Evolutionary conservation across 768 basidiomycete genomes (phyloP), one percentile per base, ranked within the genome.

Genomic region (Pulveroboletus sp.): DNA sequence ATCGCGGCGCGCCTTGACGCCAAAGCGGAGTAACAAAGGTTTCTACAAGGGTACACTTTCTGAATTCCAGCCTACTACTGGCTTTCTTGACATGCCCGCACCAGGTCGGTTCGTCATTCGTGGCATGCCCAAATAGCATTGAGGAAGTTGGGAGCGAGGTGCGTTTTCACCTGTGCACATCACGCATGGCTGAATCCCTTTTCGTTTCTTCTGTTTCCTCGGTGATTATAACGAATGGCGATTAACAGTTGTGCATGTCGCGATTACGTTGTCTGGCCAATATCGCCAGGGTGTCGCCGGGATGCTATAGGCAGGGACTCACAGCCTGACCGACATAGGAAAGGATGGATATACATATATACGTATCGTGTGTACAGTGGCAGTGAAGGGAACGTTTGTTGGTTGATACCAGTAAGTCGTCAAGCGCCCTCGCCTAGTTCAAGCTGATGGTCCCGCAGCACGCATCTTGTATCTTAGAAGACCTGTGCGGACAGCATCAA

Each of bases 11-110:
- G 80, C 93, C 2, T 73, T 98, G 42, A 93, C 87, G 0, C 75
- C 90, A 0, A 97, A 97, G 67, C 72, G 84, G 39, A 95, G 81
- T 14, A 97, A 97, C 73, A 98, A 97, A 62, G 92, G 97, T 63
- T 97, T 77, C 65, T 97, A 97, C 77, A 98, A 98, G 70, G 95
- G 95, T 88, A 7, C n/a, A 69, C 40, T 8, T 32, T 34, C 16
- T 17, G 14, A 36, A 14, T 42, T 40, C 1, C n/a, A 47, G 5
- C 24, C 39, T 10, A n/a, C 49, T 25, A n/a, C n/a, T 24, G 7
- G 6, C 23, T 5, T n/a, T 12, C 17, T n/a, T 37, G 29, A 50
- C 41, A 12, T 12, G 11, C 10, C 21, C 21, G 23, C 92, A 21
- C 91, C 91, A 17, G 90, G 93, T 66, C 81, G 85, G 64, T 89